Evolutionary conservation across 148 eudicot species (phyloP).

Genomic region (Spergularia bocconei): DNA sequence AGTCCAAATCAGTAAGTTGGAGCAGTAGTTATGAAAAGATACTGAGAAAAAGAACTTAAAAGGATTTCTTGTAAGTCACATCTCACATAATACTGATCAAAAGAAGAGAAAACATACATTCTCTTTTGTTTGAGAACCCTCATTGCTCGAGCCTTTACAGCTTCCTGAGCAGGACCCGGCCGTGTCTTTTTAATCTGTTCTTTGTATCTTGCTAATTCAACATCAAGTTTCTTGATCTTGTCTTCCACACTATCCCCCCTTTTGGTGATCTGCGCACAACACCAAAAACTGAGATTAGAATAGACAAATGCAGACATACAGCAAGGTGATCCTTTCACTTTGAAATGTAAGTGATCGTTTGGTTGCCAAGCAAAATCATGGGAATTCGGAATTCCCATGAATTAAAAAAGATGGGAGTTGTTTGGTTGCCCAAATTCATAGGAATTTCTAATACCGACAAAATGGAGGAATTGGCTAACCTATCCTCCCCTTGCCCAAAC

Average conservation of each 20-base stretch:
- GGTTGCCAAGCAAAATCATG: no score
- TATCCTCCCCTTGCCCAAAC: no score
- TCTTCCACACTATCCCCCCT: slow-evolving; percentile 93
- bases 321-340: neutral
- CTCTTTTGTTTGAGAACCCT: slow-evolving; percentile 92
- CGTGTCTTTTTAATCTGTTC: slow-evolving; percentile 96
- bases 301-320: neutral
- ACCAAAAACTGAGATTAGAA: neutral
- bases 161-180: slow-evolving; percentile 97
- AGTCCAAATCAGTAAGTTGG: neutral
- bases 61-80: neutral
- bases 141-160: slow-evolving; percentile 94
- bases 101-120: slow-evolving; percentile 49
- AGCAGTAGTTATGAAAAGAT: neutral
- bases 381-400: no score
- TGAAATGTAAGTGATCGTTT: no score
- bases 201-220: slow-evolving; percentile 77
- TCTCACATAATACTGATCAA: neutral
- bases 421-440: no score
- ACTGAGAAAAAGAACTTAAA: neutral
- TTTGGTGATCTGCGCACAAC: slow-evolving; percentile 61
- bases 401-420: no score
- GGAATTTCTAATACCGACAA: no score
- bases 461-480: no score
- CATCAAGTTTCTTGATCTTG: slow-evolving; percentile 88